Evolutionary conservation across 176 grass and related monocot genomes (phyloP).

Genomic region (Avena atlantica): DNA sequence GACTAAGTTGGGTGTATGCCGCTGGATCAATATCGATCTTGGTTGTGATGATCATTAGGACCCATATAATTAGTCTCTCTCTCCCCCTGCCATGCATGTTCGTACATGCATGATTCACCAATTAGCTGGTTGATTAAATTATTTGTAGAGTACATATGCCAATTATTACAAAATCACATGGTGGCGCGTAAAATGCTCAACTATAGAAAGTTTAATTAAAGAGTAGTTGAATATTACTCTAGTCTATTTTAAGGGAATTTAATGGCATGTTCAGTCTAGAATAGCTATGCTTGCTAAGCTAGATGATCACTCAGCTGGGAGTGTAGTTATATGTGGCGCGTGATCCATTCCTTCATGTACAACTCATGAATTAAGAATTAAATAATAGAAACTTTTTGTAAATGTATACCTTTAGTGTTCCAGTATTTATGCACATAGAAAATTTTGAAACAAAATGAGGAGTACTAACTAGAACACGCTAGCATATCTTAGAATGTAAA

Average conservation of each 20-base stretch:
- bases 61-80: not conserved
- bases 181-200: slow-evolving; percentile 38
- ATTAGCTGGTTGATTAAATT: slow-evolving; percentile 54
- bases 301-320: slow-evolving; percentile 25
- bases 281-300: slow-evolving; percentile 12
- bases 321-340: not conserved
- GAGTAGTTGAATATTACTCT: not conserved
- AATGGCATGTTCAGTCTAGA: slow-evolving; percentile 24
- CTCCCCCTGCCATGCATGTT: not conserved
- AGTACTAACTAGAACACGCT: too few relatives aligned
- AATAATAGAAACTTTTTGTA: not conserved
- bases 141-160: slow-evolving; percentile 38
- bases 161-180: slow-evolving; percentile 64
- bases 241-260: slow-evolving; percentile 3
- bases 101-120: slow-evolving; percentile 56
- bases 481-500: too few relatives aligned
- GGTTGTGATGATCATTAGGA: slow-evolving; percentile 44
- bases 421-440: too few relatives aligned
- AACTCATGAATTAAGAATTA: slow-evolving; percentile 12
- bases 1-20: slow-evolving; percentile 54
- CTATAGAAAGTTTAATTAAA: not conserved
- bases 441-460: too few relatives aligned
- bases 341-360: slow-evolving; percentile 17
- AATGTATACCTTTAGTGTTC: too few relatives aligned
- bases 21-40: slow-evolving; percentile 45